Evolutionary conservation across 1,284 basidiomycete species (phyloP).

Genomic region (Ceratobasidium sp.): DNA sequence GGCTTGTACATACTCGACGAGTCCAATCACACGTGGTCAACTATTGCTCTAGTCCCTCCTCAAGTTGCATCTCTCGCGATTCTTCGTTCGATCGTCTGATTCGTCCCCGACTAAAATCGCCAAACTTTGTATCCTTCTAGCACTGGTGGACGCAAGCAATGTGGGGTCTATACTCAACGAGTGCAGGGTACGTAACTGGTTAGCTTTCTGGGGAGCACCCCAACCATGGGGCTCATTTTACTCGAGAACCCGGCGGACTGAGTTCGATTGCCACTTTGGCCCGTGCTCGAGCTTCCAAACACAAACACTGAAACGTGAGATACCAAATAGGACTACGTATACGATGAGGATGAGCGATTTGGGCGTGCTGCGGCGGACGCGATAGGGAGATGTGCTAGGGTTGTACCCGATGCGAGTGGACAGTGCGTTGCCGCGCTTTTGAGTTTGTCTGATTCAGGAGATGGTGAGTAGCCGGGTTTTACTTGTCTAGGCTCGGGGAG

Average conservation of each 20-base stretch:
- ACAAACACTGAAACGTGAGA: background rate
- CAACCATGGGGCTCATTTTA: background rate
- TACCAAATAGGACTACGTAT: constrained; percentile 68
- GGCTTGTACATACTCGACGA: background rate
- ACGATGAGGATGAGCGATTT: constrained; percentile 71
- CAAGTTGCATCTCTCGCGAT: constrained; percentile 63
- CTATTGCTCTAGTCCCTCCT: constrained; percentile 61
- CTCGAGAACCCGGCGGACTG: background rate
- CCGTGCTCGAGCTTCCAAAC: no score
- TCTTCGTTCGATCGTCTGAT: constrained; percentile 74
- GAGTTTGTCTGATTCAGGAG: constrained; percentile 66
- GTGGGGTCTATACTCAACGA: constrained; percentile 74
- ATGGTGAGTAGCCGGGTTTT: constrained; percentile 58
- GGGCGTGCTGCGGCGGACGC: constrained; percentile 75
- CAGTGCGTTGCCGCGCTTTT: constrained; percentile 77
- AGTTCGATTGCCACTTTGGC: background rate
- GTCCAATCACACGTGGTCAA: background rate
- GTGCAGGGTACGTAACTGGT: constrained; percentile 66
- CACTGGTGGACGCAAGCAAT: constrained; percentile 68
- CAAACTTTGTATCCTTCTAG: constrained; percentile 74
- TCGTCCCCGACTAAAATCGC: constrained; percentile 65
- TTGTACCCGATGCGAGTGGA: constrained; percentile 68
- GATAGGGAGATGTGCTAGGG: constrained; percentile 74
- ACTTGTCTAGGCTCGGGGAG: background rate
- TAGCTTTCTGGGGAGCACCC: background rate